phyloP scores from a whole-genome alignment of 805 yeast species.

The Starmerella cellae region DNA sequence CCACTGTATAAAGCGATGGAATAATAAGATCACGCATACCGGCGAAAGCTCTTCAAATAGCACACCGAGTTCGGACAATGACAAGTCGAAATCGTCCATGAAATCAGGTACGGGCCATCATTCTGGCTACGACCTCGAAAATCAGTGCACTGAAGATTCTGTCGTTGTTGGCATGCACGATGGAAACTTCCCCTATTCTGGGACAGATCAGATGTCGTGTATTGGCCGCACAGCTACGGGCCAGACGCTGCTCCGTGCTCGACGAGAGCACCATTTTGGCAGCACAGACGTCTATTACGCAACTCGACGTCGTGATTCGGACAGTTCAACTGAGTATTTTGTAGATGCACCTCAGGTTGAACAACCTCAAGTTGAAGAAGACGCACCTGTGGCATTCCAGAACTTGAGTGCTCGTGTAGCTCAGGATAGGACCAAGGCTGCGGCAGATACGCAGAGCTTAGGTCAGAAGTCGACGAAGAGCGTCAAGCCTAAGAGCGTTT shows the following conservation, averaged over 20 bases:
- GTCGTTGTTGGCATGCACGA: not conserved
- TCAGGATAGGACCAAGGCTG: not conserved
- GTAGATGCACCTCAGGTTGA: conserved; percentile 1
- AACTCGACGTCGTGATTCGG: conserved; percentile 3
- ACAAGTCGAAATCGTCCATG: not conserved
- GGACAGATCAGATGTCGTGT: conserved; percentile 1
- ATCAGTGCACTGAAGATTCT: not conserved
- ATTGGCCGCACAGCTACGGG: not conserved
- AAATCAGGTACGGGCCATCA: not conserved
- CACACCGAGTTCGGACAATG: not conserved
- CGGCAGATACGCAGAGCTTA: too few species aligned
- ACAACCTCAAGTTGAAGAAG: not conserved
- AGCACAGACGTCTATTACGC: conserved; percentile 14
- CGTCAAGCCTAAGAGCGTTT: not conserved
- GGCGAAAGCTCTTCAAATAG: not conserved
- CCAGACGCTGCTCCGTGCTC: conserved; percentile 1
- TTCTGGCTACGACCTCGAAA: not conserved
- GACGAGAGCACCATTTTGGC: conserved; percentile 10
- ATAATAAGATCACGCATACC: not conserved
- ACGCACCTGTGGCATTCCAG: conserved; percentile 8
- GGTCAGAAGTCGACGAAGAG: not conserved
- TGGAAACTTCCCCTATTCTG: conserved; percentile 4
- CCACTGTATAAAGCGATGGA: not conserved
- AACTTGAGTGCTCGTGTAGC: conserved; percentile 2
- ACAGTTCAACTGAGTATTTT: not conserved